Percentiles rank a stretch among this genome's conserved stretches.
Evolutionary conservation across 2,329 filamentous ascomycete species (phyloP).

Genomic region (Sarocladiaceae sp.): DNA sequence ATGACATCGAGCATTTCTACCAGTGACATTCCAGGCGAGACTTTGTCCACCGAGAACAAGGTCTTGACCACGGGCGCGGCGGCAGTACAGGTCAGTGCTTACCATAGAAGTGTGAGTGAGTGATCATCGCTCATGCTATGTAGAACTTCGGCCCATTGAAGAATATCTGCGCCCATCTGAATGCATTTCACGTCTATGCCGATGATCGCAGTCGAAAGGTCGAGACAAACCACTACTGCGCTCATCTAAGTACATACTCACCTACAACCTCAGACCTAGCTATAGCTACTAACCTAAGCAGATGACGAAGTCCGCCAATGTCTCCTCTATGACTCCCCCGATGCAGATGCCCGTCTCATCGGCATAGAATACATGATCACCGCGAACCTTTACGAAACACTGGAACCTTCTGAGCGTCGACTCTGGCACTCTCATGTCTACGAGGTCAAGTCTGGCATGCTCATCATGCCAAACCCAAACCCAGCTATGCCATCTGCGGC

Average conservation of each 20-base stretch:
- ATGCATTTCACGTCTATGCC: slow-evolving; percentile 84
- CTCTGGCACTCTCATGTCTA: slow-evolving; percentile 77
- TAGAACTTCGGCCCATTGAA: slow-evolving; percentile 68
- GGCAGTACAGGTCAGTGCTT: slow-evolving; percentile 44
- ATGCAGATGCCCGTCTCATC: slow-evolving; percentile 66
- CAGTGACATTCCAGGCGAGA: slow-evolving; percentile 18
- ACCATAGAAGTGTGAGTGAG: background rate
- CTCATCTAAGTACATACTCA: slow-evolving; percentile 53
- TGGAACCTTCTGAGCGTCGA: slow-evolving; percentile 63
- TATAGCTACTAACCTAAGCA: slow-evolving; percentile 5
- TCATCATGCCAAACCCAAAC: slow-evolving; percentile 63
- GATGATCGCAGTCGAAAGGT: slow-evolving; percentile 64
- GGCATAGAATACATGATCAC: slow-evolving; percentile 89
- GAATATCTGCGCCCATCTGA: slow-evolving; percentile 75
- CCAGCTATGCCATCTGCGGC: slow-evolving; percentile 51
- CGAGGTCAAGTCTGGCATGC: slow-evolving; percentile 74
- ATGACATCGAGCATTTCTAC: background rate
- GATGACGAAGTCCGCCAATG: slow-evolving; percentile 72
- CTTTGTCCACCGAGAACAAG: slow-evolving; percentile 50
- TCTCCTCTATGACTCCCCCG: slow-evolving; percentile 73
- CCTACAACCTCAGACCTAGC: background rate
- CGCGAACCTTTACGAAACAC: slow-evolving; percentile 59
- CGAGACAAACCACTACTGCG: slow-evolving; percentile 82
- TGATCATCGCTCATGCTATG: background rate
- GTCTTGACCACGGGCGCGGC: slow-evolving; percentile 58